phyloP scores from a whole-genome alignment of 2,329 filamentous ascomycete genomes.

The Epichloe festucae region DNA sequence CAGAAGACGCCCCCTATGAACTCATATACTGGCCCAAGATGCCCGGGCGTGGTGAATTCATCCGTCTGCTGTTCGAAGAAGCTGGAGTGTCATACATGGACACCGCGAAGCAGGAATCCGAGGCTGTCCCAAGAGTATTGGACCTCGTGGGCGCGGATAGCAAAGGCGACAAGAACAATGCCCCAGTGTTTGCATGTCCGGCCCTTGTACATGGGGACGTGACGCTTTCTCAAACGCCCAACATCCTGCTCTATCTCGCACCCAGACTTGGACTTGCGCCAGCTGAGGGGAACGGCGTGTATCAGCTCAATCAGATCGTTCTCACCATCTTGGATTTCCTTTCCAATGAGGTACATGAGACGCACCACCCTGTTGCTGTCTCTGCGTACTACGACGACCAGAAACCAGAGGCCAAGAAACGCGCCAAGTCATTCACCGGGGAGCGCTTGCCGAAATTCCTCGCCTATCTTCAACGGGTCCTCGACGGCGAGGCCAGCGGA shows the following conservation, averaged over 20 bases:
- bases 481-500: constrained; percentile 40
- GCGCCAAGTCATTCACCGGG: constrained; percentile 43
- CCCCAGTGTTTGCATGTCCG: constrained; percentile 54
- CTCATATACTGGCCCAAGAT: constrained; percentile 60
- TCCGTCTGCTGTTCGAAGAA: constrained; percentile 62
- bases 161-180: constrained; percentile 41
- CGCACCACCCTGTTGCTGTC: constrained; percentile 56
- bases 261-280: constrained; percentile 43
- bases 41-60: constrained; percentile 62
- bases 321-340: constrained; percentile 60
- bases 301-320: constrained; percentile 47
- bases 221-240: constrained; percentile 55
- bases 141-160: constrained; percentile 31
- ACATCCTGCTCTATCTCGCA: constrained; percentile 60
- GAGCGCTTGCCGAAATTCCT: constrained; percentile 60
- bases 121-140: constrained; percentile 39
- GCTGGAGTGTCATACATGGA: constrained; percentile 52
- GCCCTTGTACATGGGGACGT: constrained; percentile 50
- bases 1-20: constrained; percentile 40
- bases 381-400: constrained; percentile 61
- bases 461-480: constrained; percentile 53
- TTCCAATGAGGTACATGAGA: constrained; percentile 60
- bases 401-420: constrained; percentile 49
- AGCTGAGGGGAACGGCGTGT: constrained; percentile 29
- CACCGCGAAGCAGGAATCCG: constrained; percentile 23